phyloP scores from a whole-genome alignment of 2,329 filamentous ascomycete genomes.

The Phaeoacremonium minimum region DNA sequence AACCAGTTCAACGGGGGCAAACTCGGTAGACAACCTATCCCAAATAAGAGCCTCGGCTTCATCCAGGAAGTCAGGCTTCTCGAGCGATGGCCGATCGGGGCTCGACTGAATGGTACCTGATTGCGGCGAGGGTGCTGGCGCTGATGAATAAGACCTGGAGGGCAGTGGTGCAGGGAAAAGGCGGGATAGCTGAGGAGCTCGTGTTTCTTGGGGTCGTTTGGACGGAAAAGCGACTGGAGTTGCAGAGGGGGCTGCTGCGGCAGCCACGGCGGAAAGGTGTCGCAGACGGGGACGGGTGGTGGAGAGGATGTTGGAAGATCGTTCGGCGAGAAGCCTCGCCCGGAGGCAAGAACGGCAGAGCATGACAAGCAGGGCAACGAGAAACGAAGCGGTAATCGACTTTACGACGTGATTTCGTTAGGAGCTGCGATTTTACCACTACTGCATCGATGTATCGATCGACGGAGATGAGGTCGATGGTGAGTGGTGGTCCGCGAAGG shows the following conservation, averaged over 20 bases:
- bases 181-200: conserved; percentile 20
- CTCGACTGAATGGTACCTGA: conserved; percentile 8
- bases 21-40: conserved; percentile 44
- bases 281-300: background rate
- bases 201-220: too few relatives aligned
- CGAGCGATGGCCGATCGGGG: conserved; percentile 12
- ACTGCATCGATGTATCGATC: too few relatives aligned
- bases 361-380: background rate
- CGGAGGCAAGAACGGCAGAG: background rate
- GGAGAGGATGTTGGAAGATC: background rate
- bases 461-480: too few relatives aligned
- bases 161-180: conserved; percentile 20
- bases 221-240: too few relatives aligned
- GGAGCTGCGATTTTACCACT: too few relatives aligned
- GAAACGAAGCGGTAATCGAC: too few relatives aligned
- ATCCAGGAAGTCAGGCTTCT: conserved; percentile 47
- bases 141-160: conserved; percentile 4
- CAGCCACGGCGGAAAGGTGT: too few relatives aligned
- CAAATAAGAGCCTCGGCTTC: conserved; percentile 57
- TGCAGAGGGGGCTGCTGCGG: too few relatives aligned
- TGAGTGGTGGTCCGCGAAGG: too few relatives aligned
- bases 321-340: background rate
- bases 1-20: conserved; percentile 47
- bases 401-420: too few relatives aligned
- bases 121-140: background rate